Evolutionary conservation across 2,329 filamentous ascomycete genomes (phyloP), one percentile per base, ranked within the genome.

Genomic region (Sporothrix pseudoabietina): DNA sequence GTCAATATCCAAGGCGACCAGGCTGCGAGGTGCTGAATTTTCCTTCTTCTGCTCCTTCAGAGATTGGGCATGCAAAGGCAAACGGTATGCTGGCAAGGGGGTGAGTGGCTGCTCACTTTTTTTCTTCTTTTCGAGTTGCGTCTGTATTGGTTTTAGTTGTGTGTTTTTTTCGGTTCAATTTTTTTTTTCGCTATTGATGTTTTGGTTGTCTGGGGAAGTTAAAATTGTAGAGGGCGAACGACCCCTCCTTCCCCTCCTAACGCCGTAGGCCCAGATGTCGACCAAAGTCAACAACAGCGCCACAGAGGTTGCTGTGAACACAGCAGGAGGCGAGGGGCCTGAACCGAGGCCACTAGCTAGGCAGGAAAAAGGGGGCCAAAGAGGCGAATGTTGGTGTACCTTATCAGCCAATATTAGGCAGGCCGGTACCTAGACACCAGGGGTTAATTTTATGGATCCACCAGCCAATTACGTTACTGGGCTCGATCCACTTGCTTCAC

Each of bases 211-310:
- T 54, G 73, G 74, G 74, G 73, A 71, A 74, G 74, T 26, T n/a
- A 70, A 69, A 66, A 69, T 63, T 55, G 54, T 14, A 26, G 61
- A 71, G 26, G 57, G 63, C 49, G 61, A 73, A 47, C 47, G 19
- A 74, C 74, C 71, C 75, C 75, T 76, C 75, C 44, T 72, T 41
- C 74, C 74, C 71, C 73, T 71, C 70, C 52, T 39, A n/a, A 59
- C 3, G 26, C 63, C 63, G 41, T 32, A 68, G 22, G 6, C 63
- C 41, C 63, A 68, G 39, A 49, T 68, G 63, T 49, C 30, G 44
- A 32, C 22, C 32, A 41, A 66, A 68, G 47, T 57, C 49, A 39
- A 72, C 44, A 39, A 54, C 14, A 49, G 70, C 59, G 41, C 55
- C 44, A 26, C 49, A 30, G 41, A 71, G 22, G 63, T 49, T 68